phyloP scores from a whole-genome alignment of 352 stramenopile species.

The Phytophthora tubulina region DNA sequence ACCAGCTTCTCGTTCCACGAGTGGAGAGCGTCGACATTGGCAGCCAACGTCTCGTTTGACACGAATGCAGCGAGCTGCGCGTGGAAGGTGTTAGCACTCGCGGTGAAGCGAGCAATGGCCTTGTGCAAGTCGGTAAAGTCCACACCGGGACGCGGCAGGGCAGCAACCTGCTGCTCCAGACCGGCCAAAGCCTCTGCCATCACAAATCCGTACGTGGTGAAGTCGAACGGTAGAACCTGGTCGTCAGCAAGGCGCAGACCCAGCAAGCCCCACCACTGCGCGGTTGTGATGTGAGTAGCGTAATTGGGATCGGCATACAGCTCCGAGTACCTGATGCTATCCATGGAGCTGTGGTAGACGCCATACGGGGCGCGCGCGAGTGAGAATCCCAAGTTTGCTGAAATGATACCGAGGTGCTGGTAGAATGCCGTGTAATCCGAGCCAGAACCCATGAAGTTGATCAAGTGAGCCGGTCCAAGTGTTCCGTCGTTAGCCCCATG shows the following conservation, averaged over 20 bases:
- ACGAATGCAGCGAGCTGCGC: conserved; percentile 28
- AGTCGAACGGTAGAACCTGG: conserved; percentile 67
- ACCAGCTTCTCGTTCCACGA: conserved; percentile 52
- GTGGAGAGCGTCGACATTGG: conserved; percentile 15
- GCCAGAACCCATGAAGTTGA: conserved; percentile 63
- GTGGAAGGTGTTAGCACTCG: conserved; percentile 30
- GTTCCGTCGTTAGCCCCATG: conserved; percentile 26
- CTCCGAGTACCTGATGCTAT: conserved; percentile 79
- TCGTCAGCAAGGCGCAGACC: conserved; percentile 58
- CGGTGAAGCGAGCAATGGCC: conserved; percentile 49
- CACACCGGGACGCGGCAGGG: conserved; percentile 30
- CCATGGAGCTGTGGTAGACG: conserved; percentile 86
- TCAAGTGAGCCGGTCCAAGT: conserved; percentile 46
- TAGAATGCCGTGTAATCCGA: conserved; percentile 85
- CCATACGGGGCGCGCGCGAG: conserved; percentile 50
- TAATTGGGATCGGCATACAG: conserved; percentile 65
- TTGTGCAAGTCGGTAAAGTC: conserved; percentile 47
- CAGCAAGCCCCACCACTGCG: conserved; percentile 64
- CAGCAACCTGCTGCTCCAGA: conserved; percentile 38
- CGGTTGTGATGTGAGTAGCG: conserved; percentile 49
- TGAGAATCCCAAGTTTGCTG: conserved; percentile 42
- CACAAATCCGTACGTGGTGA: conserved; percentile 59
- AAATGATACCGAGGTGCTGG: conserved; percentile 84
- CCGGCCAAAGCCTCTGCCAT: conserved; percentile 54
- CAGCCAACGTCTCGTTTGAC: conserved; percentile 37